Evolutionary conservation across 2,329 filamentous ascomycete species (phyloP).

Genomic region (Tricladium varicosporioides): DNA sequence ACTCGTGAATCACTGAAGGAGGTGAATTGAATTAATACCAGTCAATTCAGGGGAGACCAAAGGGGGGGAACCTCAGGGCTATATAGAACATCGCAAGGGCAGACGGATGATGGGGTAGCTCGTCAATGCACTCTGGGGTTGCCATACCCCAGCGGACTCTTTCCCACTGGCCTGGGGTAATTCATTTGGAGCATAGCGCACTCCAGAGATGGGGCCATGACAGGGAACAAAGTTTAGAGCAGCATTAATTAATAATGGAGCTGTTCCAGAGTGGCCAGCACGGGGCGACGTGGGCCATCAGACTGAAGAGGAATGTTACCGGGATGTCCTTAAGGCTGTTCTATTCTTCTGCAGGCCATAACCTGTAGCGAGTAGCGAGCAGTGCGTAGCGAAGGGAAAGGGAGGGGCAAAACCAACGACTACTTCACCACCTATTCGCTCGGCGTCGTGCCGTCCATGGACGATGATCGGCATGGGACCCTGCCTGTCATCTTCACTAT

Average conservation of each 20-base stretch:
- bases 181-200: neutral
- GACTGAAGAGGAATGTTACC: neutral
- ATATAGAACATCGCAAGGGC: constrained; percentile 1
- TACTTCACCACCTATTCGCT: neutral
- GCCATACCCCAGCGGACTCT: neutral
- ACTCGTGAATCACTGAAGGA: neutral
- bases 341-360: neutral
- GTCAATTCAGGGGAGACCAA: neutral
- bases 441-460: neutral
- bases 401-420: neutral
- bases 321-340: neutral
- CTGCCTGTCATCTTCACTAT: neutral
- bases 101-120: constrained; percentile 20
- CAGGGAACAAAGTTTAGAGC: too few species aligned
- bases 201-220: neutral
- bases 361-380: neutral
- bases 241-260: neutral
- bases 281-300: neutral
- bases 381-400: neutral
- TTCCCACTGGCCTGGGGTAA: neutral
- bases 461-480: neutral
- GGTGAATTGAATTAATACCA: neutral
- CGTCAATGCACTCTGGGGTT: constrained; percentile 19
- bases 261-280: neutral
- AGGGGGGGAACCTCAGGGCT: neutral